A percentile compares a stretch with the other conserved stretches of the same genome.
These are phyloP conservation scores for Xylaria arbuscula DNA, from an alignment of 2,329 filamentous ascomycete genomes.

Conservation along the genomic window DNA sequence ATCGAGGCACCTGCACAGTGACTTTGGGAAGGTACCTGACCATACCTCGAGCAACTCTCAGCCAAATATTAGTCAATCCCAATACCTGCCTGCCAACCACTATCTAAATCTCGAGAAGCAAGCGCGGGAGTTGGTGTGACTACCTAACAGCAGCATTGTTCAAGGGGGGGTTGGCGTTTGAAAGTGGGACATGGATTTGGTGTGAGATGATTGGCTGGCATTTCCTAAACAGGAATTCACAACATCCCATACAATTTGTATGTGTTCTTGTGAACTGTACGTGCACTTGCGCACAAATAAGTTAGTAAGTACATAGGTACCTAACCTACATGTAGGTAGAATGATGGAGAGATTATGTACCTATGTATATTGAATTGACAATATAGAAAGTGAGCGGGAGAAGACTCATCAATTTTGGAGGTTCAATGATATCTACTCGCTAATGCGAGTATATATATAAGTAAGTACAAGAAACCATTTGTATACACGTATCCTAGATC, in stretches of 20 bases:
- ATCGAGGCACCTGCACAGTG: not conserved
- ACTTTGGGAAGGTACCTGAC: slow-evolving; percentile 15
- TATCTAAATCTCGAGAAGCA: slow-evolving; percentile 45
- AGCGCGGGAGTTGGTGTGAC: slow-evolving; percentile 20
- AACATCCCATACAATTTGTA: slow-evolving; percentile 40
- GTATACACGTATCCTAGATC: slow-evolving; percentile 2
- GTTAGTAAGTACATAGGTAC: too few relatives aligned
- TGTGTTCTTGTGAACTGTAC: slow-evolving; percentile 36
- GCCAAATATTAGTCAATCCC: slow-evolving; percentile 37
- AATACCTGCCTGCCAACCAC: slow-evolving; percentile 32
- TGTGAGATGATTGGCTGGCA: slow-evolving; percentile 39
- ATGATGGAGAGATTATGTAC: slow-evolving; percentile 1
- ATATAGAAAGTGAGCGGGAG: too few relatives aligned
- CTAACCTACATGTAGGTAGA: not conserved
- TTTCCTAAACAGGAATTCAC: slow-evolving; percentile 43
- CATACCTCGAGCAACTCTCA: slow-evolving; percentile 21
- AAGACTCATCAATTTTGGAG: not conserved
- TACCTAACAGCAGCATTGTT: slow-evolving; percentile 13
- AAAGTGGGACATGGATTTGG: slow-evolving; percentile 24
- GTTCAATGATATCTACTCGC: not conserved
- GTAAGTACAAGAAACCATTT: not conserved
- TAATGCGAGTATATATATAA: not conserved
- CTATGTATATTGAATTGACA: not conserved
- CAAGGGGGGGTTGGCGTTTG: slow-evolving; percentile 32
- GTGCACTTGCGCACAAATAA: slow-evolving; percentile 30